phyloP scores from a whole-genome alignment of 805 yeast species.

The Starmera caribaea region DNA sequence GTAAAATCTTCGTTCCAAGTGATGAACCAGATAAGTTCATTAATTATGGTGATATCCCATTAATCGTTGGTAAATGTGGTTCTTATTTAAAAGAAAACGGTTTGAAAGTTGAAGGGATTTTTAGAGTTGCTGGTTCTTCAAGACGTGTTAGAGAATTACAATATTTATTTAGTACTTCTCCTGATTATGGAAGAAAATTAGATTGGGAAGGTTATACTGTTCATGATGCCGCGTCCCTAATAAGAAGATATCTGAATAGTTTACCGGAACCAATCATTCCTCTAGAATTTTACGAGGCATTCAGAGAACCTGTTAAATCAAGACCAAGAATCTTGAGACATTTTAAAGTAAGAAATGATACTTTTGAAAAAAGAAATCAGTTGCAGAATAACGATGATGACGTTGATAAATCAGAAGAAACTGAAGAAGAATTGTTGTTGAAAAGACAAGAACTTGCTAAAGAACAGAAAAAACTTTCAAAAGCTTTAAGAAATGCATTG shows the following conservation, averaged over 20 bases:
- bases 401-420: constrained; percentile 2
- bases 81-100: constrained; percentile 72
- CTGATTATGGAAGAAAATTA: constrained; percentile 79
- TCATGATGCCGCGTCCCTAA: constrained; percentile 90
- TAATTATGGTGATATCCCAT: constrained; percentile 82
- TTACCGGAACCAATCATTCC: constrained; percentile 92
- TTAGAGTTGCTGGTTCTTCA: constrained; percentile 86
- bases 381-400: constrained; percentile 10
- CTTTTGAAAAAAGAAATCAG: constrained; percentile 24
- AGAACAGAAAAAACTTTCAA: constrained; percentile 43
- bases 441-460: constrained; percentile 26
- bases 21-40: constrained; percentile 50
- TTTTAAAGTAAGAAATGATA: constrained; percentile 47
- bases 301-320: constrained; percentile 64
- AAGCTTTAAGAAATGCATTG: constrained; percentile 60
- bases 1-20: constrained; percentile 57
- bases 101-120: constrained; percentile 78
- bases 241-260: constrained; percentile 77
- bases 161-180: constrained; percentile 73
- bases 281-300: constrained; percentile 59
- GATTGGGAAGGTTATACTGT: constrained; percentile 89
- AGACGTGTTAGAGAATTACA: constrained; percentile 84
- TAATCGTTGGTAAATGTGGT: constrained; percentile 94
- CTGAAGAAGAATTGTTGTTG: constrained; percentile 17
- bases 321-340: constrained; percentile 59